Conservation (phyloP, 2,329 filamentous ascomycete genomes). For the Arachnopeziza araneosa region DNA sequence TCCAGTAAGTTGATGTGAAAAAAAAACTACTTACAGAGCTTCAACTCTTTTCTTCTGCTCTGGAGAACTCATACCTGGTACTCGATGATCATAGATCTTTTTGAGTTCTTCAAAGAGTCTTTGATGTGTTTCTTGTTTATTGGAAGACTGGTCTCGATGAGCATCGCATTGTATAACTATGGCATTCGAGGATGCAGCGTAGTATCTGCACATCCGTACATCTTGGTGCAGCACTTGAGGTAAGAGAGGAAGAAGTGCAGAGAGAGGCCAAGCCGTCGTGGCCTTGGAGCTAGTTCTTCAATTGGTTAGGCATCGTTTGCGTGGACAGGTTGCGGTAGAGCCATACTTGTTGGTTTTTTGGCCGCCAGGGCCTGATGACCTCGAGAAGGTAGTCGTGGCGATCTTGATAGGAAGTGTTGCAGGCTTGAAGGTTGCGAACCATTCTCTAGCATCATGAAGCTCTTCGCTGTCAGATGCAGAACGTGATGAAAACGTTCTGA, state of each 20-base stretch:
- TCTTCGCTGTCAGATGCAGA: conserved; percentile 10
- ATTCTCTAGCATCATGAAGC: conserved; percentile 25
- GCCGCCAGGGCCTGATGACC: conserved; percentile 29
- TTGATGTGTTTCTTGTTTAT: conserved; percentile 24
- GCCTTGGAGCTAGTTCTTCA: conserved; percentile 31
- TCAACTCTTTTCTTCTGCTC: conserved; percentile 50
- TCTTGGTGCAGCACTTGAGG: conserved; percentile 25
- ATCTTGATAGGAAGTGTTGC: conserved; percentile 23
- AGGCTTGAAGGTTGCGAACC: conserved; percentile 23
- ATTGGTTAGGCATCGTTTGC: neutral
- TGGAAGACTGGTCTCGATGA: conserved; percentile 23
- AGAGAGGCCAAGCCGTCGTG: conserved; percentile 26
- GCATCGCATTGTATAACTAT: conserved; percentile 29
- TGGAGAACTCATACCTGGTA: conserved; percentile 35
- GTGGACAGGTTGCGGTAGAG: neutral
- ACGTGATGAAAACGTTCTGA: conserved; percentile 18
- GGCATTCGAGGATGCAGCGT: conserved; percentile 23
- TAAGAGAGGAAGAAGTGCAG: conserved; percentile 18
- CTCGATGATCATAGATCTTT: conserved; percentile 21
- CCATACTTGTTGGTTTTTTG: conserved; percentile 33
- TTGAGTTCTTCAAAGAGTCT: conserved; percentile 26
- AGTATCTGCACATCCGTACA: conserved; percentile 25
- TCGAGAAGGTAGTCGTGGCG: conserved; percentile 23
- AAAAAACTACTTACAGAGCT: conserved; percentile 27
- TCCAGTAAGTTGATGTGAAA: neutral